These are phyloP conservation scores for Aspergillus asperescens DNA, from an alignment of 495 filamentous ascomycete genomes.

Conservation along the genomic window DNA sequence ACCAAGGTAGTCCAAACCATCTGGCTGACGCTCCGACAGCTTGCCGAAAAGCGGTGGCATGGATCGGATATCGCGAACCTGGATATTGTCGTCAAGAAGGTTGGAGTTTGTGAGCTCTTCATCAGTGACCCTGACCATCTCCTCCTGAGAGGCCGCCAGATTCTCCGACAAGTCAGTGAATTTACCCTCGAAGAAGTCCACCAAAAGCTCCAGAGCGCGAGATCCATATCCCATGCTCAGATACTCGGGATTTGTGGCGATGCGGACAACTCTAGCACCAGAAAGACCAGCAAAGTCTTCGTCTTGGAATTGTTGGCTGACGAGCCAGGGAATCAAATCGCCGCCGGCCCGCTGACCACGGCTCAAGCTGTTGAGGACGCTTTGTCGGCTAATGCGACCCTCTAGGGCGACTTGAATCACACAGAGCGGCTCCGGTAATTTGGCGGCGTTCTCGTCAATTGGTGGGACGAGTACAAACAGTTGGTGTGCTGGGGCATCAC, in stretches of 20 bases:
- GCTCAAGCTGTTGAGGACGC: slow-evolving; percentile 81
- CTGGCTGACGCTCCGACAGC: slow-evolving; percentile 75
- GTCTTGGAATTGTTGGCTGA: slow-evolving; percentile 98
- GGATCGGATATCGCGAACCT: slow-evolving; percentile 79
- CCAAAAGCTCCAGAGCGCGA: slow-evolving; percentile 75
- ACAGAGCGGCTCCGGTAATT: slow-evolving; percentile 87
- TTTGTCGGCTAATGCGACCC: slow-evolving; percentile 88
- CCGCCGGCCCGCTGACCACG: slow-evolving; percentile 87
- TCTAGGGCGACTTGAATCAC: slow-evolving; percentile 95
- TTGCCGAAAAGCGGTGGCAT: slow-evolving; percentile 93
- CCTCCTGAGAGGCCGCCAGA: slow-evolving; percentile 40
- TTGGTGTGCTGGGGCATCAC: slow-evolving; percentile 94
- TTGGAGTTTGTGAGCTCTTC: slow-evolving; percentile 72
- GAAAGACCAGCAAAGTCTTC: slow-evolving; percentile 92
- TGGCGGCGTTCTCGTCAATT: slow-evolving; percentile 66
- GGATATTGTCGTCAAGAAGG: slow-evolving; percentile 80
- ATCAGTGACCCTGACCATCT: slow-evolving; percentile 78
- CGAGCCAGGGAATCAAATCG: slow-evolving; percentile 96
- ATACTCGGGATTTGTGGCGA: slow-evolving; percentile 95
- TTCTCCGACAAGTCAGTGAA: slow-evolving; percentile 75
- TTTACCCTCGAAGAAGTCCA: slow-evolving; percentile 93
- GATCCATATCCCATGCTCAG: slow-evolving; percentile 91
- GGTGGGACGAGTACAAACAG: slow-evolving; percentile 92
- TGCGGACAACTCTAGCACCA: slow-evolving; percentile 87
- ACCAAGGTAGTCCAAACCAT: slow-evolving; percentile 83